Conservation (phyloP, 495 filamentous ascomycete species). For the Trichocladium uniseriatum region DNA sequence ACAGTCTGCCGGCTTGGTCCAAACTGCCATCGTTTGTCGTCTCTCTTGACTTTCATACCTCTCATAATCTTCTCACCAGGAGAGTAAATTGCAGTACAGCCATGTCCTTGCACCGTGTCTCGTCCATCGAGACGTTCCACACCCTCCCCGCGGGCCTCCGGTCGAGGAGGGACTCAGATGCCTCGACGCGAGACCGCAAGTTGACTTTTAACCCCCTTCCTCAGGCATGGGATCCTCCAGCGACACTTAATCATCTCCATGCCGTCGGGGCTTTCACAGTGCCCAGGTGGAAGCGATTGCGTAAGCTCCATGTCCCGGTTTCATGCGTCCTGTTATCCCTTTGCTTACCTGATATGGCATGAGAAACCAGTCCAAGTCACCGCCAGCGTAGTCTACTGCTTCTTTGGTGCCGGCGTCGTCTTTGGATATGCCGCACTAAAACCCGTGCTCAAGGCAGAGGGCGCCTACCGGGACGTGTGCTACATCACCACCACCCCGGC, state of each 20-base stretch:
- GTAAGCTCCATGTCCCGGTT: conserved; percentile 34
- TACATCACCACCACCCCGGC: too few relatives aligned
- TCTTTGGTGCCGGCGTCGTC: conserved; percentile 69
- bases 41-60: too few relatives aligned
- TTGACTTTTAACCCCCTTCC: conserved; percentile 48
- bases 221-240: conserved; percentile 38
- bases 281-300: conserved; percentile 50
- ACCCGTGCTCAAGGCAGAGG: conserved; percentile 66
- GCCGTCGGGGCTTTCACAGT: conserved; percentile 64
- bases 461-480: conserved; percentile 61
- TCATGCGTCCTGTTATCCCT: neutral
- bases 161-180: conserved; percentile 34
- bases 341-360: conserved; percentile 1
- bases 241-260: conserved; percentile 28
- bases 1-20: too few relatives aligned
- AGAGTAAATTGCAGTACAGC: too few relatives aligned
- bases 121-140: conserved; percentile 42
- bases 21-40: too few relatives aligned
- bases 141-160: conserved; percentile 30
- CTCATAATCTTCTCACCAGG: too few relatives aligned
- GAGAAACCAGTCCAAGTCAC: conserved; percentile 46
- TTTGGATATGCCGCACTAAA: conserved; percentile 84
- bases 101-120: conserved; percentile 46
- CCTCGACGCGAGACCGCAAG: conserved; percentile 34
- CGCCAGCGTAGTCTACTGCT: conserved; percentile 67